Conservation (phyloP, 1,284 basidiomycete genomes). For the Ustilago lituana region DNA sequence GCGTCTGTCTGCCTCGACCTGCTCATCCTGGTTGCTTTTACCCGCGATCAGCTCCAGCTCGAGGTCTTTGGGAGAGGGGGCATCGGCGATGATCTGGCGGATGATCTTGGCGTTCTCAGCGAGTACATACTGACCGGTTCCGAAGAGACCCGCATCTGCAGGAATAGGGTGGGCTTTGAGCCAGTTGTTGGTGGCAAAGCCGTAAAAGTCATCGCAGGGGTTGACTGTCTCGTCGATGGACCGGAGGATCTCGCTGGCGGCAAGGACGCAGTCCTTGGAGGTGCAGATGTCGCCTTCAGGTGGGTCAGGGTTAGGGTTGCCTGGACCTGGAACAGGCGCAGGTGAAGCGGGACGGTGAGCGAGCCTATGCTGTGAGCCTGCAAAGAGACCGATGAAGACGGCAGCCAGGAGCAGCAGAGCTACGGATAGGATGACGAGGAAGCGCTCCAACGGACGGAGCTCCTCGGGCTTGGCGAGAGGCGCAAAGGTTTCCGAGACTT, state of each 20-base stretch:
- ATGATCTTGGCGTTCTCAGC: conserved; percentile 65
- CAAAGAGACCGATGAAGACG: conserved; percentile 88
- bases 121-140: conserved; percentile 62
- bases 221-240: conserved; percentile 83
- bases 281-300: conserved; percentile 72
- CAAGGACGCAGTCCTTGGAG: conserved; percentile 80
- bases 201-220: conserved; percentile 95
- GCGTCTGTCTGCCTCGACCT: conserved; percentile 71
- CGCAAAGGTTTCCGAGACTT: conserved; percentile 43
- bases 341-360: conserved; percentile 59
- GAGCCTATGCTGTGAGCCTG: conserved; percentile 68
- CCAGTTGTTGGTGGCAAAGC: conserved; percentile 73
- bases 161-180: conserved; percentile 57
- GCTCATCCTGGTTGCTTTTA: conserved; percentile 7
- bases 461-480: conserved; percentile 72
- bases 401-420: conserved; percentile 82
- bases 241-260: conserved; percentile 83
- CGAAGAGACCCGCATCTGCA: conserved; percentile 70
- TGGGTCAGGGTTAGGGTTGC: conserved; percentile 59
- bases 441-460: conserved; percentile 83
- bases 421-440: conserved; percentile 79
- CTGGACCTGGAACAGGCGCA: conserved; percentile 31
- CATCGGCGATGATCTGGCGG: conserved; percentile 66
- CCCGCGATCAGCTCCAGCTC: conserved; percentile 44
- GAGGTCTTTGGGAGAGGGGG: conserved; percentile 62